A percentile compares a stretch with the other conserved stretches of the same genome.
phyloP scores from a whole-genome alignment of 495 filamentous ascomycete species.

The Lasiosphaeris hirsuta region DNA sequence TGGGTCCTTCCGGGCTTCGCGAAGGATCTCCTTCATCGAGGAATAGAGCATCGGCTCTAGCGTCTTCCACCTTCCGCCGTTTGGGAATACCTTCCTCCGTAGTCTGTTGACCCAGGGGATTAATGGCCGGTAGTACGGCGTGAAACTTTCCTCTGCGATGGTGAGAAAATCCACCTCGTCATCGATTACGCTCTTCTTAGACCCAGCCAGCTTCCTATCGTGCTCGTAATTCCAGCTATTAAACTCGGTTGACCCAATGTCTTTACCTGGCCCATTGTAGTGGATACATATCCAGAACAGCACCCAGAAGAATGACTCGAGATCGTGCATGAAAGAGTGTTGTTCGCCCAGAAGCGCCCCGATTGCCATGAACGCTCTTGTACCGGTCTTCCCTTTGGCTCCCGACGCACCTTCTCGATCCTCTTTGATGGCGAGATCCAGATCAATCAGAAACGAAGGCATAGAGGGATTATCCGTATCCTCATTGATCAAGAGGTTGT shows the following conservation, averaged over 20 bases:
- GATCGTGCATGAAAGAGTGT: constrained; percentile 43
- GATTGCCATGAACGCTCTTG: constrained; percentile 46
- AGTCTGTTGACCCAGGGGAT: no score
- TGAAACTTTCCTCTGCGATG: constrained; percentile 22
- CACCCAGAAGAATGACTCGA: constrained; percentile 55
- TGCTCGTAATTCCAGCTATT: constrained; percentile 22
- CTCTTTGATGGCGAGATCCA: constrained; percentile 38
- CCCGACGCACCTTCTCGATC: constrained; percentile 29
- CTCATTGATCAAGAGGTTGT: constrained; percentile 42
- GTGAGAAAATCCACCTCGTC: constrained; percentile 23
- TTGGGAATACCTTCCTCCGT: no score
- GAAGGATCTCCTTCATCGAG: no score
- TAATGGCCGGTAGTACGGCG: constrained; percentile 32
- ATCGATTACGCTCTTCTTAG: no score
- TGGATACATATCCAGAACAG: constrained; percentile 49
- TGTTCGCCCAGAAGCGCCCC: constrained; percentile 23
- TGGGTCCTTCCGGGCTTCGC: no score
- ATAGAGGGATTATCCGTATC: constrained; percentile 17
- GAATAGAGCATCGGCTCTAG: no score
- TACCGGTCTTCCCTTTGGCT: constrained; percentile 40
- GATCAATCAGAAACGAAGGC: constrained; percentile 36
- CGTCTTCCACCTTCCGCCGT: no score
- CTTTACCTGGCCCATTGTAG: constrained; percentile 27
- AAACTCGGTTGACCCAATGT: constrained; percentile 16
- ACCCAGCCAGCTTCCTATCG: background rate